phyloP scores from a whole-genome alignment of 768 basidiomycete genomes.

The Termitomyces sp. region DNA sequence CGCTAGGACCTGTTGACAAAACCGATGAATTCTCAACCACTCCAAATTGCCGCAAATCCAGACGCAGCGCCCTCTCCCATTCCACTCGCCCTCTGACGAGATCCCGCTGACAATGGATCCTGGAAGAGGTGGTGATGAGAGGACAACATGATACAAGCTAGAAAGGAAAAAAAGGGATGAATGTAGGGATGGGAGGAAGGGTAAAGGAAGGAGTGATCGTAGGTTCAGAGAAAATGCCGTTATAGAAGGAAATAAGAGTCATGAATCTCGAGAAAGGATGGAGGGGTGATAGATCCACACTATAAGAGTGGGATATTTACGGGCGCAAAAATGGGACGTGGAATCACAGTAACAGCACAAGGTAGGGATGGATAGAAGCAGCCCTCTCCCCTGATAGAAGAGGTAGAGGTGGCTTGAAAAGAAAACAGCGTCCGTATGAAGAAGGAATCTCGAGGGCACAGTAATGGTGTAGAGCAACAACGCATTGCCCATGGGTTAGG shows the following conservation, averaged over 20 bases:
- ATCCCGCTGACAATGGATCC: constrained; percentile 21
- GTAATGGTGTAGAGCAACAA: constrained; percentile 18
- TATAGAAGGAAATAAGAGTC: constrained; percentile 12
- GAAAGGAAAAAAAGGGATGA: constrained; percentile 1
- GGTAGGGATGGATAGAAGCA: constrained; percentile 18
- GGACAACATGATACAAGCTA: constrained; percentile 50
- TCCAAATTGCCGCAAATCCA: constrained; percentile 19
- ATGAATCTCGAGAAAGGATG: constrained; percentile 15
- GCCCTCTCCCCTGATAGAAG: constrained; percentile 12
- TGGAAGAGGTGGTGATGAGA: constrained; percentile 57
- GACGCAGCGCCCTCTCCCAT: constrained; percentile 70
- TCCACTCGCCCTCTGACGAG: constrained; percentile 50
- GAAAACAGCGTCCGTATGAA: constrained; percentile 75
- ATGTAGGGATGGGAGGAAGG: constrained; percentile 15
- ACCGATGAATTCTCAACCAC: constrained; percentile 11
- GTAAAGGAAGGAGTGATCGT: constrained; percentile 13
- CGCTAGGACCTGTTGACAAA: neutral
- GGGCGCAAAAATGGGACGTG: constrained; percentile 24
- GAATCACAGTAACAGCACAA: constrained; percentile 15
- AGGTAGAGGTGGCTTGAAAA: constrained; percentile 39
- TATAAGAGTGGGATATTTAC: constrained; percentile 17
- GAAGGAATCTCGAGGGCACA: constrained; percentile 27
- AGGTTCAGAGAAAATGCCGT: constrained; percentile 2
- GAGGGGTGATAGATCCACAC: constrained; percentile 10
- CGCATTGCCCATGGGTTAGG: constrained; percentile 13